A percentile compares a stretch with the other conserved stretches of the same genome.
These are phyloP conservation scores for Trebouxia sp. DNA, from an alignment of 139 green algal species.

Conservation along the genomic window DNA sequence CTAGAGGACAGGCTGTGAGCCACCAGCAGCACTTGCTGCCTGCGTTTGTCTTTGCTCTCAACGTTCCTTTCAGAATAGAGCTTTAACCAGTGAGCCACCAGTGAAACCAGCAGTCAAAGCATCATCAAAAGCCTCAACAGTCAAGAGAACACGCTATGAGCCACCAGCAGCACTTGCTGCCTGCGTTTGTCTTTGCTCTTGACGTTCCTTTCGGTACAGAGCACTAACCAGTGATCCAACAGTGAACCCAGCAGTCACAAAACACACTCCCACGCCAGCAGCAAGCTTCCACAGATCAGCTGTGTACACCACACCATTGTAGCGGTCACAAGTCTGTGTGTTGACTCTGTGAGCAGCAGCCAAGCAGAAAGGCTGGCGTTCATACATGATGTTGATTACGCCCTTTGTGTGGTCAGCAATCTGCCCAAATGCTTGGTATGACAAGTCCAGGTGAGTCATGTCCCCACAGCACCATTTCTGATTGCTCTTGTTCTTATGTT, in stretches of 20 bases:
- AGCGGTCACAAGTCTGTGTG: conserved; percentile 19
- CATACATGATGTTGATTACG: conserved; percentile 15
- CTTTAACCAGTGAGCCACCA: too few species aligned
- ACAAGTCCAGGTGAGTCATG: conserved; percentile 20
- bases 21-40: too few species aligned
- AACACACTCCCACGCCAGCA: conserved; percentile 2
- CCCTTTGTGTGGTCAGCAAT: conserved; percentile 7
- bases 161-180: too few species aligned
- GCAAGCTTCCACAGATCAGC: conserved; percentile 15
- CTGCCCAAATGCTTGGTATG: not conserved
- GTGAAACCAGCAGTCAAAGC: too few species aligned
- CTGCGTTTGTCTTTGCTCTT: too few species aligned
- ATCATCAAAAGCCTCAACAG: too few species aligned
- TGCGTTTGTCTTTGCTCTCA: too few species aligned
- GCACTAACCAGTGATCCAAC: not conserved
- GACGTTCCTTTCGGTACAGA: not conserved
- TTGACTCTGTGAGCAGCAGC: not conserved
- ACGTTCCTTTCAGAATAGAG: too few species aligned
- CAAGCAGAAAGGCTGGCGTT: not conserved
- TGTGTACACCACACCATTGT: conserved; percentile 18
- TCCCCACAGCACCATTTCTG: conserved; percentile 25
- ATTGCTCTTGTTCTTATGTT: conserved; percentile 14
- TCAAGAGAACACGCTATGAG: too few species aligned
- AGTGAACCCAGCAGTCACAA: not conserved
- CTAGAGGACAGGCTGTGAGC: too few species aligned